These are phyloP conservation scores for Hylodesmum podocarpum DNA, from an alignment of 306 rosid genomes.

Conservation along the genomic window DNA sequence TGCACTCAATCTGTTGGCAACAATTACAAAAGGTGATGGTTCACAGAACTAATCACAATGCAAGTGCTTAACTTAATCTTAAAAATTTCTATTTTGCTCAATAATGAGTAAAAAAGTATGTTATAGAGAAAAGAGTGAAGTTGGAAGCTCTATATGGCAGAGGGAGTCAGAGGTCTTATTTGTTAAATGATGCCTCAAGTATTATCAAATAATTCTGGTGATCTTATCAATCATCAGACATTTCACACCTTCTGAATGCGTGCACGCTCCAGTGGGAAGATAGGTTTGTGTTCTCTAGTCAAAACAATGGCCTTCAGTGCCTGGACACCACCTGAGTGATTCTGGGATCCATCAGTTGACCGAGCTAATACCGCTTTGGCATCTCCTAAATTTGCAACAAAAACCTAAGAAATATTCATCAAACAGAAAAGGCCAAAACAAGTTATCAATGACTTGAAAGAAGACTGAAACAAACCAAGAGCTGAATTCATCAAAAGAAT, in stretches of 20 bases:
- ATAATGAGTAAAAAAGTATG: background rate
- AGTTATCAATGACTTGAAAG: background rate
- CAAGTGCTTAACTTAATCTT: background rate
- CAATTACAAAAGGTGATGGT: background rate
- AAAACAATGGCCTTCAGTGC: conserved; percentile 80
- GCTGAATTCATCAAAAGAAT: conserved; percentile 3
- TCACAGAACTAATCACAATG: background rate
- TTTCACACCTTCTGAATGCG: conserved; percentile 81
- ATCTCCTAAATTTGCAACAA: conserved; percentile 84
- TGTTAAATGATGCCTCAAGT: conserved; percentile 3
- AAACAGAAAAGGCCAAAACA: conserved; percentile 12
- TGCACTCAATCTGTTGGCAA: conserved; percentile 1
- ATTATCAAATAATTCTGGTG: conserved; percentile 2
- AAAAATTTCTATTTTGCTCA: background rate
- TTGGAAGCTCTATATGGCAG: background rate
- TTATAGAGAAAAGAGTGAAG: background rate
- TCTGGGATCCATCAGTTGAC: conserved; percentile 52
- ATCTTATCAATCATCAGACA: conserved; percentile 24
- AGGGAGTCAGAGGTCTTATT: background rate
- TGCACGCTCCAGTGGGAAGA: conserved; percentile 81
- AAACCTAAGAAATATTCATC: conserved; percentile 53
- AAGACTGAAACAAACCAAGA: background rate
- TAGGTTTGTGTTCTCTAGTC: conserved; percentile 91
- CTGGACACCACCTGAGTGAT: conserved; percentile 45
- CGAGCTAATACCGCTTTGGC: conserved; percentile 94